Evolutionary conservation across 2,329 filamentous ascomycete species (phyloP).

Genomic region (Paramyrothecium roridum): DNA sequence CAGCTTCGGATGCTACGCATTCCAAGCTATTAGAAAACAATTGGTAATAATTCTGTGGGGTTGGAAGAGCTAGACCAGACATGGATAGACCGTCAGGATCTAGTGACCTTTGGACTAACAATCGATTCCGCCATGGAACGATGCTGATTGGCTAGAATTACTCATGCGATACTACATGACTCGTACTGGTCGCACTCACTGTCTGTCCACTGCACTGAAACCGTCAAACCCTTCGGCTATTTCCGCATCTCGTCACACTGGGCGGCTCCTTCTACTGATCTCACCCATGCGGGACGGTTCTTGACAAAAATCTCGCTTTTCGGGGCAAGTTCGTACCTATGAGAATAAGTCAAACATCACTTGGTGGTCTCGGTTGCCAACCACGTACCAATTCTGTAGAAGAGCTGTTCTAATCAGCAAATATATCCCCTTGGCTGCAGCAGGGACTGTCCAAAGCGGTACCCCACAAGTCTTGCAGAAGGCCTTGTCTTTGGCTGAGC

Average conservation of each 20-base stretch:
- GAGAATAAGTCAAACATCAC: not conserved
- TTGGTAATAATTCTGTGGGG: not conserved
- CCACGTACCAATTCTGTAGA: slow-evolving; percentile 18
- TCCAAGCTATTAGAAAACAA: not conserved
- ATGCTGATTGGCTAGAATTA: not conserved
- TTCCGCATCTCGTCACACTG: slow-evolving; percentile 23
- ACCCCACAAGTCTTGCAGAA: slow-evolving; percentile 21
- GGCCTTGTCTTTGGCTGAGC: slow-evolving; percentile 17
- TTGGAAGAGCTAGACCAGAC: not conserved
- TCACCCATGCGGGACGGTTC: slow-evolving; percentile 20
- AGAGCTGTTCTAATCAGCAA: slow-evolving; percentile 19
- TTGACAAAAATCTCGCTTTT: slow-evolving; percentile 23
- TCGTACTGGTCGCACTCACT: not conserved
- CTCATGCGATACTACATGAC: not conserved
- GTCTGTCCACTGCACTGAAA: not conserved
- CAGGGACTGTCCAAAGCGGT: slow-evolving; percentile 22
- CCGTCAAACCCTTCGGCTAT: slow-evolving; percentile 4
- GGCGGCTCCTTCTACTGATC: slow-evolving; percentile 10
- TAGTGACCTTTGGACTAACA: not conserved
- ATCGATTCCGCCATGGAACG: not conserved
- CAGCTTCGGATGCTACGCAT: not conserved
- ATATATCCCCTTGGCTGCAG: slow-evolving; percentile 16
- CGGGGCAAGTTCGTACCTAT: slow-evolving; percentile 13
- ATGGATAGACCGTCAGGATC: not conserved
- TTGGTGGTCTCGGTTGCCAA: not conserved